Evolutionary conservation across 495 filamentous ascomycete species (phyloP), one percentile per base, ranked within the genome.

Genomic region (Xylaria venustula): DNA sequence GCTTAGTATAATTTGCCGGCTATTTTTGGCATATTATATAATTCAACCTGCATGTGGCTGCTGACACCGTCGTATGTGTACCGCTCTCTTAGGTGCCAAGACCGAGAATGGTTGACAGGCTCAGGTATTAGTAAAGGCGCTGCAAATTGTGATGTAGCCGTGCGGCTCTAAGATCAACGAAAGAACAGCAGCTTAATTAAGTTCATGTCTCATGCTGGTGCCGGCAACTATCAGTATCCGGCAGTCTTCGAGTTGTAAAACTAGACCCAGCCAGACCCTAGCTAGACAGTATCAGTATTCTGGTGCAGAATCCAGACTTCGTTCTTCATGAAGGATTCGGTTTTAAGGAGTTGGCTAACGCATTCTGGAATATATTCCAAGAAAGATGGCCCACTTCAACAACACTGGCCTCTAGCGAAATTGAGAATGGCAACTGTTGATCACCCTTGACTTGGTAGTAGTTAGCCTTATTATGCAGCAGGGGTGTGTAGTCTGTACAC

Each of bases 11-110:
- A 55, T 55, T 26, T 55, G n/a, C 5, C 45, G 7, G n/a, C 53
- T 55, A 55, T 55, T 55, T 55, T 55, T 55, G 53, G 40, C 25
- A 7, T 26, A 15, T 40, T 45, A 55, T 20, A 23, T 54, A 54
- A 32, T 54, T 2, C 37, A 17, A 23, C 7, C 9, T n/a, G n/a
- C n/a, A n/a, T n/a, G 3, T 41, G 36, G 22, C 51, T 28, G 23
- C 15, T 14, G n/a, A 44, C 20, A 14, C 19, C 2, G 23, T 22
- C 19, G 37, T 19, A 37, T 25, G 17, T n/a, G 17, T 42, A 15
- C 17, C 25, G 0, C 15, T 17, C 12, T 17, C 28, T 3, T 36
- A 12, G 19, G 11, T 25, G 20, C 34, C 22, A 54, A 11, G 17
- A 19, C 8, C 19, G 20, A 40, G 30, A 25, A 25, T 28, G 23